These are phyloP conservation scores for Cladochytrium replicatum DNA, from an alignment of 192 early-diverging fungal genomes.

Conservation along the genomic window DNA sequence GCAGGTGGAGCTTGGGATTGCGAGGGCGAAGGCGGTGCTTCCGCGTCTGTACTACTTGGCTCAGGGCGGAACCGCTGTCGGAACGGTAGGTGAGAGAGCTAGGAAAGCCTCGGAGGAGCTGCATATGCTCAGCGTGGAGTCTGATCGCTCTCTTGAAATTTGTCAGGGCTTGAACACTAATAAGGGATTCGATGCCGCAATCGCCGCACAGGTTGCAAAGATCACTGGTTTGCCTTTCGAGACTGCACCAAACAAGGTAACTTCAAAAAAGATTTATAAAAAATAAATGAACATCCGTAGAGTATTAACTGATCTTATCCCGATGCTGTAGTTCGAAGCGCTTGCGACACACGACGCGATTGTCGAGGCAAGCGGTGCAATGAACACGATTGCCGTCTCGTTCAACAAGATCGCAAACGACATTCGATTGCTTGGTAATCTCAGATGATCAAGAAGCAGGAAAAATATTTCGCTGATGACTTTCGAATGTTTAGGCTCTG, in stretches of 20 bases:
- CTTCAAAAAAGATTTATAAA: neutral
- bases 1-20: slow-evolving; percentile 81
- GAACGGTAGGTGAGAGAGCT: slow-evolving; percentile 40
- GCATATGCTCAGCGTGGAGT: neutral
- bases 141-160: neutral
- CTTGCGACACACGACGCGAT: slow-evolving; percentile 97
- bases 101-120: neutral
- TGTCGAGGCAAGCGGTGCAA: slow-evolving; percentile 88
- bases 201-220: slow-evolving; percentile 79
- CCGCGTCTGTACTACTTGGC: slow-evolving; percentile 88
- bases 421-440: slow-evolving; percentile 77
- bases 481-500: slow-evolving; percentile 48
- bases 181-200: slow-evolving; percentile 81
- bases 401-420: slow-evolving; percentile 99
- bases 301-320: neutral
- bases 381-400: slow-evolving; percentile 91
- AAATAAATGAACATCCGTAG: neutral
- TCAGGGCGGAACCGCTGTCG: slow-evolving; percentile 94
- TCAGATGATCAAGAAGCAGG: neutral
- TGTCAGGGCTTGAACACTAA: slow-evolving; percentile 81
- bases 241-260: slow-evolving; percentile 92
- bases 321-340: slow-evolving; percentile 70
- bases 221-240: slow-evolving; percentile 85
- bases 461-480: neutral
- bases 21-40: slow-evolving; percentile 72